A percentile compares a stretch with the other conserved stretches of the same genome.
These are phyloP conservation scores for Lipomyces yamanashiensis DNA, from an alignment of 805 yeast genomes.

Conservation along the genomic window DNA sequence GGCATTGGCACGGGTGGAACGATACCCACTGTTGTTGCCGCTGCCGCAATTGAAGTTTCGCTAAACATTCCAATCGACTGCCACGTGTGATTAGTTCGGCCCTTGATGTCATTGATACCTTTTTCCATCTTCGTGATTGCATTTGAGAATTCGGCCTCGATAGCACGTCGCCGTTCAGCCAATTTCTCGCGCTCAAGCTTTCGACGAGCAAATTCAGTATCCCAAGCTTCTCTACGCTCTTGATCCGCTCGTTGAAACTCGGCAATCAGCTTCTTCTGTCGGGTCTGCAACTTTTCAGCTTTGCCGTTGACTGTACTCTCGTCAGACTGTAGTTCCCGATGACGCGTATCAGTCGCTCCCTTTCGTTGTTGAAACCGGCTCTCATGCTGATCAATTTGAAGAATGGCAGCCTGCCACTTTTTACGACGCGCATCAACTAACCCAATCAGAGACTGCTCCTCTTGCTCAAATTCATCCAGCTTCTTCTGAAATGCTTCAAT, in stretches of 20 bases:
- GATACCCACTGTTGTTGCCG: slow-evolving; percentile 16
- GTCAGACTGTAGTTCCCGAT: slow-evolving; percentile 37
- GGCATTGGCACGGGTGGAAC: slow-evolving; percentile 15
- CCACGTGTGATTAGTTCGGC: slow-evolving; percentile 34
- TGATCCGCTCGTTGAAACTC: slow-evolving; percentile 42
- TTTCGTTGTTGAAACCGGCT: slow-evolving; percentile 25
- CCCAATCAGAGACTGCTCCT: slow-evolving; percentile 6
- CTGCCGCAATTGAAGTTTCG: slow-evolving; percentile 11
- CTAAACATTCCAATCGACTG: slow-evolving; percentile 22
- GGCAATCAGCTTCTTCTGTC: slow-evolving; percentile 36
- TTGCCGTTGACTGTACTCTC: slow-evolving; percentile 36
- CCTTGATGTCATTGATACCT: slow-evolving; percentile 40
- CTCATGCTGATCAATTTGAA: slow-evolving; percentile 26
- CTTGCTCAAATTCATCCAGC: slow-evolving; percentile 22
- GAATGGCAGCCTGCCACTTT: slow-evolving; percentile 37
- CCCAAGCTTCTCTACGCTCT: slow-evolving; percentile 38
- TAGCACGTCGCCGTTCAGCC: slow-evolving; percentile 41
- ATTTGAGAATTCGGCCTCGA: slow-evolving; percentile 44
- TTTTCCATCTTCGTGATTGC: slow-evolving; percentile 46
- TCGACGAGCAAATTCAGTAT: slow-evolving; percentile 39
- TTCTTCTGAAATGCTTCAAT: slow-evolving; percentile 29
- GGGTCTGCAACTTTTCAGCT: slow-evolving; percentile 40
- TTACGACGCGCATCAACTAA: slow-evolving; percentile 16
- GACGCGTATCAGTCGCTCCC: slow-evolving; percentile 31
- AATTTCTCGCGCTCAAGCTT: slow-evolving; percentile 39